phyloP scores from a whole-genome alignment of 495 filamentous ascomycete genomes.

The Penicillium malachiteum region DNA sequence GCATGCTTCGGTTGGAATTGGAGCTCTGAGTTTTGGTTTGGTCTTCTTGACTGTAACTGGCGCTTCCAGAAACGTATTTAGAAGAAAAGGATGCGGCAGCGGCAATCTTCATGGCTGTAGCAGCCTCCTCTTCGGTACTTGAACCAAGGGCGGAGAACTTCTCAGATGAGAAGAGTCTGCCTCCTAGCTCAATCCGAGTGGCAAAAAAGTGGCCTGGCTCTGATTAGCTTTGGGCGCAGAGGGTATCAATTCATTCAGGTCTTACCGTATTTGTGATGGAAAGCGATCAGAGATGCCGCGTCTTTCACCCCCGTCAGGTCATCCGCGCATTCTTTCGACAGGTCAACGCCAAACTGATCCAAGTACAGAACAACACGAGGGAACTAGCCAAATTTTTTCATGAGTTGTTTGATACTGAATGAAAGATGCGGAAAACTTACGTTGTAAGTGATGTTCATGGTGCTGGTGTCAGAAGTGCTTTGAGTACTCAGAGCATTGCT shows the following conservation, averaged over 20 bases:
- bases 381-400: background rate
- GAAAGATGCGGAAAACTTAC: background rate
- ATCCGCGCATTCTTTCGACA: background rate
- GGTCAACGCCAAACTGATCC: background rate
- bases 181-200: conserved; percentile 3
- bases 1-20: background rate
- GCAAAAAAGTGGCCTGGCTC: conserved; percentile 5
- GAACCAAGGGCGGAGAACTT: background rate
- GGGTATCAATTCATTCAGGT: background rate
- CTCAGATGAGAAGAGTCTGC: conserved; percentile 1
- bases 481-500: background rate
- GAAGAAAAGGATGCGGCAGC: conserved; percentile 5
- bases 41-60: background rate
- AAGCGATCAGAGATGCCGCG: background rate
- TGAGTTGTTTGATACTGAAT: background rate
- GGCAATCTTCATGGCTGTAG: conserved; percentile 3
- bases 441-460: conserved; percentile 10
- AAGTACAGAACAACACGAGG: background rate
- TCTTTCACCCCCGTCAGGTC: background rate
- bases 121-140: background rate
- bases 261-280: conserved; percentile 4
- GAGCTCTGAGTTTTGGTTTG: background rate
- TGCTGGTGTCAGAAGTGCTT: background rate
- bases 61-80: background rate
- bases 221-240: background rate